Evolutionary conservation across 2,329 filamentous ascomycete genomes (phyloP).

Genomic region (Fusarium sp.): DNA sequence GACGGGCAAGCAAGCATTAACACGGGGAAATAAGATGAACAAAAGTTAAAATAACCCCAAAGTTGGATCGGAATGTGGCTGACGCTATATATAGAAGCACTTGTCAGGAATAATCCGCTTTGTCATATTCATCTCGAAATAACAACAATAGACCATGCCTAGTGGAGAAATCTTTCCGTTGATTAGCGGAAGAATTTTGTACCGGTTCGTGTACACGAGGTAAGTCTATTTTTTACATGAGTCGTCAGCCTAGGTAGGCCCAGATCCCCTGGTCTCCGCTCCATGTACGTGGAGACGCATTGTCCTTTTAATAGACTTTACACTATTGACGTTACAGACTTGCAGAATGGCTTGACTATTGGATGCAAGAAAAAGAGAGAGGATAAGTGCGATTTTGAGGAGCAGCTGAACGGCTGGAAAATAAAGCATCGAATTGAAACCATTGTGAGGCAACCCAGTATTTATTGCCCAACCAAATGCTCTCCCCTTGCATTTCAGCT

Average conservation of each 20-base stretch:
- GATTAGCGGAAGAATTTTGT: slow-evolving; percentile 36
- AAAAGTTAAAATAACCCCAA: neutral
- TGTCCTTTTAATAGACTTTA: slow-evolving; percentile 18
- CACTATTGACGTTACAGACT: neutral
- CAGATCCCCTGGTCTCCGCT: neutral
- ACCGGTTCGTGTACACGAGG: slow-evolving; percentile 29
- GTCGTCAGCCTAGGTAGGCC: slow-evolving; percentile 14
- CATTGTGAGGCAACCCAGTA: neutral
- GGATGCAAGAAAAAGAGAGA: too few species aligned
- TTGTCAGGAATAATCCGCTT: slow-evolving; percentile 5
- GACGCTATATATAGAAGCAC: slow-evolving; percentile 4
- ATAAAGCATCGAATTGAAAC: too few species aligned
- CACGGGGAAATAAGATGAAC: neutral
- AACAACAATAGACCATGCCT: slow-evolving; percentile 6
- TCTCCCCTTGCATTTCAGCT: neutral
- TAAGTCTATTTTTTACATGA: neutral
- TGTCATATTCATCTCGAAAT: slow-evolving; percentile 16
- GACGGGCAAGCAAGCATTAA: neutral
- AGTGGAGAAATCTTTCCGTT: neutral
- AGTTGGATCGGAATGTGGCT: neutral
- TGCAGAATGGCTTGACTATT: neutral
- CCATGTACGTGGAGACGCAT: slow-evolving; percentile 1
- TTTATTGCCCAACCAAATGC: neutral
- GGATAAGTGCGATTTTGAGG: too few species aligned
- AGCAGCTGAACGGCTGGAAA: too few species aligned